Conservation (phyloP, 140 eudicot genomes). For the Flaveria floridana region DNA sequence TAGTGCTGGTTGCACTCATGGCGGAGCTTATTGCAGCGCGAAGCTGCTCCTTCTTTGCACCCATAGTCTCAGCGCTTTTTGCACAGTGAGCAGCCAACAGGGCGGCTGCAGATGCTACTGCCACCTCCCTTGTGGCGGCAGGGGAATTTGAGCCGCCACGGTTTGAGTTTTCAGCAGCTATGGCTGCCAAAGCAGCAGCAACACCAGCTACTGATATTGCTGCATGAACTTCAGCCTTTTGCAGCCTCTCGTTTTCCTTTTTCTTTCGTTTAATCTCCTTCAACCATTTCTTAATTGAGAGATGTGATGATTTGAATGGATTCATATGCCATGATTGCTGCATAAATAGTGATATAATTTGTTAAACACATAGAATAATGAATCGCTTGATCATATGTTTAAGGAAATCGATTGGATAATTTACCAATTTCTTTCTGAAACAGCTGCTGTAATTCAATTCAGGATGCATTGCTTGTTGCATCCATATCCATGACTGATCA, state of each 20-base stretch:
- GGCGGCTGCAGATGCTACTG: slow-evolving; percentile 81
- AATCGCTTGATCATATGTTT: background rate
- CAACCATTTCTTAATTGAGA: slow-evolving; percentile 78
- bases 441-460: slow-evolving; percentile 77
- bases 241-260: slow-evolving; percentile 76
- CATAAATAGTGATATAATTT: slow-evolving; percentile 16
- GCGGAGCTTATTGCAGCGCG: slow-evolving; percentile 71
- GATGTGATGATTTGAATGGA: slow-evolving; percentile 52
- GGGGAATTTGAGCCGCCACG: slow-evolving; percentile 25
- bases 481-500: slow-evolving; percentile 96
- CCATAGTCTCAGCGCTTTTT: slow-evolving; percentile 77
- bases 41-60: slow-evolving; percentile 74
- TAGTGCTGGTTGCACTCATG: slow-evolving; percentile 59
- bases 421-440: slow-evolving; percentile 79
- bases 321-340: slow-evolving; percentile 69
- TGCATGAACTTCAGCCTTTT: slow-evolving; percentile 90
- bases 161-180: slow-evolving; percentile 63
- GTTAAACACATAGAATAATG: background rate
- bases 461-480: slow-evolving; percentile 99
- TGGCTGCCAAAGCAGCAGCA: slow-evolving; percentile 93
- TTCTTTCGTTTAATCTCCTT: slow-evolving; percentile 75
- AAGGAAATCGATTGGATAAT: background rate
- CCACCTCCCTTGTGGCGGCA: slow-evolving; percentile 49
- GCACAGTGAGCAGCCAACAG: slow-evolving; percentile 94
- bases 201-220: slow-evolving; percentile 90